These are phyloP conservation scores for Crotalaria pallida DNA, from an alignment of 306 rosid genomes.

Conservation along the genomic window DNA sequence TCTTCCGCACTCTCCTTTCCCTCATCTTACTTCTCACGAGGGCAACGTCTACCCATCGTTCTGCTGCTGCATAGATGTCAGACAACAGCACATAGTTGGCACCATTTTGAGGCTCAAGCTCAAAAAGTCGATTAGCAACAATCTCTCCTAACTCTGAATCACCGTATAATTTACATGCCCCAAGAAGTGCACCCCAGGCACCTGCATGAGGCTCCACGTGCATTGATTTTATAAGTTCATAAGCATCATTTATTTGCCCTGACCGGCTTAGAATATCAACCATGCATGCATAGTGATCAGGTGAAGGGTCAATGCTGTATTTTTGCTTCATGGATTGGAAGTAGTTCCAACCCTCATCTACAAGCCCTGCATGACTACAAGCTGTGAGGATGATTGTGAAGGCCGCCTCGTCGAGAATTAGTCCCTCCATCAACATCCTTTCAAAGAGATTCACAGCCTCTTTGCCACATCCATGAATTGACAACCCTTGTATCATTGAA, in stretches of 20 bases:
- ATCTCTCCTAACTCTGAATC: constrained; percentile 54
- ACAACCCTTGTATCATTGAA: constrained; percentile 69
- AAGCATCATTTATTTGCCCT: constrained; percentile 50
- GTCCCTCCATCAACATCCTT: constrained; percentile 62
- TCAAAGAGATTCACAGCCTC: constrained; percentile 56
- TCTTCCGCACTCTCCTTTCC: constrained; percentile 55
- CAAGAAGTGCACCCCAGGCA: constrained; percentile 80
- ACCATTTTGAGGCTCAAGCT: constrained; percentile 59
- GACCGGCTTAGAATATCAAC: constrained; percentile 77
- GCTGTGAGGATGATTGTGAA: constrained; percentile 65
- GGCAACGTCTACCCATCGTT: constrained; percentile 66
- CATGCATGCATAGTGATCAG: constrained; percentile 73
- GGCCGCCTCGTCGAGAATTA: constrained; percentile 66
- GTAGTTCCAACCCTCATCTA: constrained; percentile 64
- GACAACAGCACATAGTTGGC: constrained; percentile 67
- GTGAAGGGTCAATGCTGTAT: constrained; percentile 46
- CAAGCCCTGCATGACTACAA: constrained; percentile 67
- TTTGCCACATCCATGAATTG: constrained; percentile 58
- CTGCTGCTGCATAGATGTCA: constrained; percentile 62
- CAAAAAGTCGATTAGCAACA: constrained; percentile 52
- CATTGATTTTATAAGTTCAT: constrained; percentile 56
- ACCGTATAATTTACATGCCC: constrained; percentile 55
- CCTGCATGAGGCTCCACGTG: constrained; percentile 54
- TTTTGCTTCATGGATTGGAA: constrained; percentile 47
- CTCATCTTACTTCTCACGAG: constrained; percentile 58